Evolutionary conservation across 805 yeast genomes (phyloP), one percentile per base, ranked within the genome.

Genomic region (Starmerella apis): DNA sequence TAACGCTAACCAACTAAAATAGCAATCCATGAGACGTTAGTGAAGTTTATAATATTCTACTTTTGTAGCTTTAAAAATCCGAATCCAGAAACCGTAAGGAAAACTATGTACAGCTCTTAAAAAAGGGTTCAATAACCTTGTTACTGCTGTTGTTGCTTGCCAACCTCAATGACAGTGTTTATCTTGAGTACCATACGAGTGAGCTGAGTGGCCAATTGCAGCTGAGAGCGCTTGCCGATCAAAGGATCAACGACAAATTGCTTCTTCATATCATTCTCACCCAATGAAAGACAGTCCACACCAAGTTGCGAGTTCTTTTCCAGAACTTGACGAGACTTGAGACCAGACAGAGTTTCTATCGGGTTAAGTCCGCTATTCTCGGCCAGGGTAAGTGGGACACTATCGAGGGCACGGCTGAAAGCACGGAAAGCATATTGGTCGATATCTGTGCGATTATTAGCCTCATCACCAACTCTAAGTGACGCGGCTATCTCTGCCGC

Each of bases 361-460:
- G 97, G 92, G 61, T 86, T 84, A 62, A 88, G 74, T 56, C 99
- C 99, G 11, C 96, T 87, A 69, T 92, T 92, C 70, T 88, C 97
- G 39, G 98, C 97, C 59, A 92, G 75, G 5, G 94, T 82, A 84
- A 87, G 81, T 54, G 97, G 96, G 53, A 92, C 81, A 43, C 79
- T 78, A 66, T 92, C 98, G 62, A 92, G 72, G 10, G 98, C 97
- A 55, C 76, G 76, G 7, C 96, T 77, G 68, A 92, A 92, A 1
- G 95, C 94, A 63, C 96, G 80, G 79, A 92, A 86, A 0, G 97
- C 97, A 65, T 92, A 92, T 72, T 94, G 98, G 62, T 90, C 96
- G 56, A 90, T 90, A 51, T 97, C 97, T 60, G 81, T 81, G 68
- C 85, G 94, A 63, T 78, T 80, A 66, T 90, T 96, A 45, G 97